Evolutionary conservation across 768 basidiomycete genomes (phyloP).

Genomic region (Candolleomyces aberdarensis): DNA sequence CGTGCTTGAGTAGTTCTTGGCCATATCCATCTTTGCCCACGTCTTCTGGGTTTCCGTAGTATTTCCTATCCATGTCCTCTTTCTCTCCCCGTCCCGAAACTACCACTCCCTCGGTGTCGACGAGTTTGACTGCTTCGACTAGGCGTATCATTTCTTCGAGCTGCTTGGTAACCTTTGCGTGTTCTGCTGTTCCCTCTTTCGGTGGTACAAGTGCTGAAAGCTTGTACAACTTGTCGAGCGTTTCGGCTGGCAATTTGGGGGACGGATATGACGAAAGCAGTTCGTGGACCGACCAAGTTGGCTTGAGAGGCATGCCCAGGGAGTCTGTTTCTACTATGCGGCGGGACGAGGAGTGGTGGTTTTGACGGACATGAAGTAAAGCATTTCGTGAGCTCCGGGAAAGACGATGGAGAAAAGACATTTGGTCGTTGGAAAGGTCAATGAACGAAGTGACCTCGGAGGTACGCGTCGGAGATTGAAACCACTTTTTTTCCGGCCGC

Average conservation of each 20-base stretch:
- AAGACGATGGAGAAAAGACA: constrained; percentile 4
- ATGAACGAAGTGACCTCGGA: background rate
- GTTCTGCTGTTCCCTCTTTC: constrained; percentile 50
- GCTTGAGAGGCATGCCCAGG: constrained; percentile 59
- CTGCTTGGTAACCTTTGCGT: constrained; percentile 49
- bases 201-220: constrained; percentile 75
- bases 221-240: constrained; percentile 62
- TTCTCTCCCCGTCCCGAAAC: constrained; percentile 30
- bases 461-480: constrained; percentile 1
- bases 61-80: constrained; percentile 36
- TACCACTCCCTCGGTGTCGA: constrained; percentile 38
- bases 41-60: background rate
- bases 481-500: background rate
- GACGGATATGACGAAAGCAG: constrained; percentile 76
- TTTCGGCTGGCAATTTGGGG: constrained; percentile 54
- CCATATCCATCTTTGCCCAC: constrained; percentile 26
- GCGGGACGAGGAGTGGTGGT: constrained; percentile 6
- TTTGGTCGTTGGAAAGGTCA: background rate
- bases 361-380: background rate
- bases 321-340: constrained; percentile 40
- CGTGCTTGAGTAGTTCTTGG: constrained; percentile 45
- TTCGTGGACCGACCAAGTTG: constrained; percentile 80
- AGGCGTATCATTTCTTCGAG: constrained; percentile 71
- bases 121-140: constrained; percentile 78
- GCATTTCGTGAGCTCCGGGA: constrained; percentile 1